These are phyloP conservation scores for Cucumis melo DNA, from an alignment of 306 rosid genomes.

Conservation along the genomic window DNA sequence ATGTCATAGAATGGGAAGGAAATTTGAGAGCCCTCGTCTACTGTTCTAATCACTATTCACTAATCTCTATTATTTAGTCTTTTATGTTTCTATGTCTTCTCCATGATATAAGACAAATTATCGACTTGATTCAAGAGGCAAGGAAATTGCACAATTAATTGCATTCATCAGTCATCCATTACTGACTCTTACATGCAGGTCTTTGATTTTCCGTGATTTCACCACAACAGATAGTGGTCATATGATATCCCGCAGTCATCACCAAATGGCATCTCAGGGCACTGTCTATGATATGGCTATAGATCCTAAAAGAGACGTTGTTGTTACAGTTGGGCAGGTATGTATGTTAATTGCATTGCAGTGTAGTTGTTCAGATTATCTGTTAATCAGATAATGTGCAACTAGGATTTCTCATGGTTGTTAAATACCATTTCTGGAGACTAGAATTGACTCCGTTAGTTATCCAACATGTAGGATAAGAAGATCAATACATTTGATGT, in stretches of 20 bases:
- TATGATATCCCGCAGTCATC: conserved; percentile 28
- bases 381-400: neutral
- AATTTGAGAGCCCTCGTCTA: neutral
- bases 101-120: neutral
- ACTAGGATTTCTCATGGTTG: conserved; percentile 6
- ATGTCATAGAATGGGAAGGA: neutral
- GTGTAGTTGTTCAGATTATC: neutral
- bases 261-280: conserved; percentile 50
- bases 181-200: conserved; percentile 26
- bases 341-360: neutral
- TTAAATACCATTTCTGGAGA: neutral
- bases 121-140: neutral
- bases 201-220: conserved; percentile 45
- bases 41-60: neutral
- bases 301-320: conserved; percentile 36
- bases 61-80: neutral
- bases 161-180: neutral
- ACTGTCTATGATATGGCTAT: conserved; percentile 66
- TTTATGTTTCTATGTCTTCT: neutral
- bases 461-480: conserved; percentile 40
- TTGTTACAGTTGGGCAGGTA: conserved; percentile 75
- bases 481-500: conserved; percentile 52
- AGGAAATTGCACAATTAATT: neutral
- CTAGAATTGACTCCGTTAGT: conserved; percentile 8
- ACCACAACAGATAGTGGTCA: conserved; percentile 23